phyloP scores from a whole-genome alignment of 1,284 basidiomycete species.

The Marasmius fiardii region DNA sequence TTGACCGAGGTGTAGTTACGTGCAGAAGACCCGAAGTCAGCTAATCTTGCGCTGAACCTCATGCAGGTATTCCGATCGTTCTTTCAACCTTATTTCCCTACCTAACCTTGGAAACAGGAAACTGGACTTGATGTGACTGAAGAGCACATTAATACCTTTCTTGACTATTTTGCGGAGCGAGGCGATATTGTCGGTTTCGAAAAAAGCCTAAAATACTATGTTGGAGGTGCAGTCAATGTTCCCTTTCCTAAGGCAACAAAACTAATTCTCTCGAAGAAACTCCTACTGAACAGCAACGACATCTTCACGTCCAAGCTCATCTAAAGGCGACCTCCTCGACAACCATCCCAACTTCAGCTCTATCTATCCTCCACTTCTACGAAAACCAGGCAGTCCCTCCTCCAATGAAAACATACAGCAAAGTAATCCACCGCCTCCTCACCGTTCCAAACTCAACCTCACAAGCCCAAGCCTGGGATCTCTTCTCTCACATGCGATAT shows the following conservation, averaged over 20 bases:
- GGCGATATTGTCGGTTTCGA: constrained; percentile 49
- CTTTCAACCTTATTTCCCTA: neutral
- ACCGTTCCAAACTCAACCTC: constrained; percentile 44
- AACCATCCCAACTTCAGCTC: constrained; percentile 51
- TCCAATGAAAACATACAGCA: constrained; percentile 64
- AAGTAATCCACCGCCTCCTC: constrained; percentile 60
- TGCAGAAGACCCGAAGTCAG: constrained; percentile 28
- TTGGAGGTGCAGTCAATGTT: constrained; percentile 34
- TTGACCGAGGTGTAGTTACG: constrained; percentile 24
- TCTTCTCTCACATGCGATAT: constrained; percentile 95
- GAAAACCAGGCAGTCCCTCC: constrained; percentile 55
- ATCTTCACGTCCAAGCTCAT: constrained; percentile 66
- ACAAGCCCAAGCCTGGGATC: constrained; percentile 84
- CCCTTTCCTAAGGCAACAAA: neutral
- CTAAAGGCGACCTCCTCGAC: constrained; percentile 37
- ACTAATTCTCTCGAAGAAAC: constrained; percentile 25
- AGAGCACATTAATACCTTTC: constrained; percentile 38
- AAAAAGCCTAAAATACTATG: constrained; percentile 36
- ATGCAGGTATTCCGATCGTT: neutral
- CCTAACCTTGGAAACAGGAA: constrained; percentile 25
- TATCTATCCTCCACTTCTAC: constrained; percentile 62
- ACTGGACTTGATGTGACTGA: constrained; percentile 35
- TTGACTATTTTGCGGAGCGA: constrained; percentile 45
- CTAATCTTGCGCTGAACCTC: constrained; percentile 30
- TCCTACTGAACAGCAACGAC: constrained; percentile 55